These are phyloP conservation scores for Sugiyamaella chiloensis DNA, from an alignment of 805 yeast genomes.

Conservation along the genomic window DNA sequence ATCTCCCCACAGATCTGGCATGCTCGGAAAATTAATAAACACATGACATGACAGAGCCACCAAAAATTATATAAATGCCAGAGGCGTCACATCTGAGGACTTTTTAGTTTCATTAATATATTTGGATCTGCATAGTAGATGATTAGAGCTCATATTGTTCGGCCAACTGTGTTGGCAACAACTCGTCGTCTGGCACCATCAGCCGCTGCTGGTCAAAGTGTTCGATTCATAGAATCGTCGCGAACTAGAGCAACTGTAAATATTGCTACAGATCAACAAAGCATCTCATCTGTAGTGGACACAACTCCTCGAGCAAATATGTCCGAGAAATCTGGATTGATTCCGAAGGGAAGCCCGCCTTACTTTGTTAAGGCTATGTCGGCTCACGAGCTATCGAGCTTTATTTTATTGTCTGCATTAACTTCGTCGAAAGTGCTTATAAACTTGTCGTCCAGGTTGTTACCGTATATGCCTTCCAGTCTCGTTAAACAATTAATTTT, in stretches of 20 bases:
- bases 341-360: constrained; percentile 9
- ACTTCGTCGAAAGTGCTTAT: constrained; percentile 34
- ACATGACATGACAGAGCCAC: no score
- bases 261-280: no score
- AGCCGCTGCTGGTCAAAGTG: neutral
- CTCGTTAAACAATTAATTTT: constrained; percentile 70
- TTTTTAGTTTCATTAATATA: no score
- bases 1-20: neutral
- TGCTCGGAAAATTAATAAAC: no score
- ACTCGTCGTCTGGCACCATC: no score
- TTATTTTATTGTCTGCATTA: constrained; percentile 31
- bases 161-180: neutral
- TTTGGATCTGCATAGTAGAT: no score
- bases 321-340: neutral
- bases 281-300: constrained; percentile 1
- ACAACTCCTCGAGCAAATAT: neutral
- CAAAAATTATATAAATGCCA: neutral
- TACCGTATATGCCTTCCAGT: constrained; percentile 54
- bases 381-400: constrained; percentile 28
- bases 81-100: no score
- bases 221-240: constrained; percentile 4
- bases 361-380: constrained; percentile 27
- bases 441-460: constrained; percentile 30
- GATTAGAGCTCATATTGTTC: neutral
- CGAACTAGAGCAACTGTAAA: constrained; percentile 4